Conservation (phyloP, 768 basidiomycete species). For the Steccherinum ochraceum region DNA sequence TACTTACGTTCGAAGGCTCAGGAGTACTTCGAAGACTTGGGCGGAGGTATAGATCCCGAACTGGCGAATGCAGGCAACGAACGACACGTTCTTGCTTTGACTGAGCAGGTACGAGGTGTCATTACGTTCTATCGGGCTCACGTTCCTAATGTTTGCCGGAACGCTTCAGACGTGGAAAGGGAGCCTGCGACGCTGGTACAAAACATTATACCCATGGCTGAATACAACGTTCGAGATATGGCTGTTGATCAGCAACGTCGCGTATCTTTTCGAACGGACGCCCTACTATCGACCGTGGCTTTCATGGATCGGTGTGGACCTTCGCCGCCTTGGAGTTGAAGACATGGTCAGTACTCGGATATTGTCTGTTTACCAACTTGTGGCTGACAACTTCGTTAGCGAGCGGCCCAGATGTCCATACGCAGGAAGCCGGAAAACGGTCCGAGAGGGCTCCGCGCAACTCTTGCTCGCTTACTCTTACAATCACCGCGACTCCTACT, state of each 20-base stretch:
- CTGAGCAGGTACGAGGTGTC: conserved; percentile 42
- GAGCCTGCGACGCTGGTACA: conserved; percentile 58
- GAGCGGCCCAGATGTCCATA: conserved; percentile 16
- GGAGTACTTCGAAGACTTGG: conserved; percentile 86
- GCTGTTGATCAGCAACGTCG: conserved; percentile 77
- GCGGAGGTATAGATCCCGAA: conserved; percentile 73
- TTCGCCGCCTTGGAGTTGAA: conserved; percentile 72
- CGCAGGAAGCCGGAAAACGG: conserved; percentile 15
- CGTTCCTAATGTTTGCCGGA: not conserved
- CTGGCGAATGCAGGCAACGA: conserved; percentile 48
- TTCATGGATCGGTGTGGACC: conserved; percentile 73
- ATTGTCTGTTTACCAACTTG: conserved; percentile 1
- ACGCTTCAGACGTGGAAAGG: conserved; percentile 43
- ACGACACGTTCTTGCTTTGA: conserved; percentile 38
- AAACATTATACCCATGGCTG: conserved; percentile 72
- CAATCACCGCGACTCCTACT: conserved; percentile 58
- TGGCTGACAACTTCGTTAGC: conserved; percentile 10
- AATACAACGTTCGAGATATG: conserved; percentile 77
- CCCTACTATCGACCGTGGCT: conserved; percentile 91
- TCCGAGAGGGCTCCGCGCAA: conserved; percentile 32
- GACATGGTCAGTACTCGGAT: conserved; percentile 56
- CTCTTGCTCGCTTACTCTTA: conserved; percentile 40
- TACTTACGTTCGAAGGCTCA: conserved; percentile 86
- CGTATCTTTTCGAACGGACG: conserved; percentile 85
- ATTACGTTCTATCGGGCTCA: conserved; percentile 6